Percentiles rank a stretch among this genome's conserved stretches.
Conservation (phyloP, 495 filamentous ascomycete genomes). For the Tuber aestivum region DNA sequence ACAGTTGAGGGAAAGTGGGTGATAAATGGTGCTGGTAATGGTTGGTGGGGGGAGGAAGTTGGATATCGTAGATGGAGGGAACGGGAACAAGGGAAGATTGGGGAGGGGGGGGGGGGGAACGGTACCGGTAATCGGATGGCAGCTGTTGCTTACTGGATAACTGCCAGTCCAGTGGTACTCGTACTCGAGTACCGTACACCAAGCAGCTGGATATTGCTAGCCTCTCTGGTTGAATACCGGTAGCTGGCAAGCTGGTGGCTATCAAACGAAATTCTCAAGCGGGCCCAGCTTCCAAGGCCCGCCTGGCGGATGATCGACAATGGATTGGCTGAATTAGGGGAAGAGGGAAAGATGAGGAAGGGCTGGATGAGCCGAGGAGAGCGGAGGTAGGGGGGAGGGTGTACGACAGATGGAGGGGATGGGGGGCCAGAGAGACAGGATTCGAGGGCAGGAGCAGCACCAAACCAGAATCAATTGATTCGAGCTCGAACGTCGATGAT, state of each 20-base stretch:
- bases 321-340: conserved; percentile 22
- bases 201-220: background rate
- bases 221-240: background rate
- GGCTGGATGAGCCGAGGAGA: conserved; percentile 1
- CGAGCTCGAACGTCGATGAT: conserved; percentile 1
- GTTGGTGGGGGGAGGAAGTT: conserved; percentile 25
- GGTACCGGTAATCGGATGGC: conserved; percentile 10
- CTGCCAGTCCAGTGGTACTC: background rate
- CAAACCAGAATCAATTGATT: background rate
- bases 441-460: conserved; percentile 23
- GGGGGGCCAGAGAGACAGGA: conserved; percentile 30
- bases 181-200: no score
- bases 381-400: background rate
- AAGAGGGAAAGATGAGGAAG: conserved; percentile 5
- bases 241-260: background rate
- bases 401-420: conserved; percentile 22
- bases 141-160: background rate
- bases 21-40: conserved; percentile 14
- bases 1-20: conserved; percentile 30
- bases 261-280: background rate
- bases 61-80: conserved; percentile 35
- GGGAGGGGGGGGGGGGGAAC: conserved; percentile 17
- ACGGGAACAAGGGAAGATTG: conserved; percentile 31
- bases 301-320: conserved; percentile 1
- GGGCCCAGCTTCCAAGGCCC: background rate